Conservation (phyloP, 2,329 filamentous ascomycete genomes). For the Tolypocladium paradoxum region DNA sequence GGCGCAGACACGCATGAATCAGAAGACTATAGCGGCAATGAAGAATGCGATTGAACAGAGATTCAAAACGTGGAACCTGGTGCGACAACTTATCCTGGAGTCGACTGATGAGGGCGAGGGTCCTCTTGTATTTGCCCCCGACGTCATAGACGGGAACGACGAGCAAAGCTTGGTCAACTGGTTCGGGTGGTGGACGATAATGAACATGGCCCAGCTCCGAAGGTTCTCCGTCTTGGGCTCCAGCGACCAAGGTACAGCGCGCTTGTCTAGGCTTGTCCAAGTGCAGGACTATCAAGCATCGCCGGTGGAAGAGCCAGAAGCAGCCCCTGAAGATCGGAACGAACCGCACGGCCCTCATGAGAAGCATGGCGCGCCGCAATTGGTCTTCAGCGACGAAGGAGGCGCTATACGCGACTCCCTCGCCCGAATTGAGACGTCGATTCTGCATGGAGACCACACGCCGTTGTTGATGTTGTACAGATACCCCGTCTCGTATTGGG, state of each 20-base stretch:
- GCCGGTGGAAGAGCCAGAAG: slow-evolving; percentile 24
- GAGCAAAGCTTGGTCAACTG: slow-evolving; percentile 53
- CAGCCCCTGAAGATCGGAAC: slow-evolving; percentile 10
- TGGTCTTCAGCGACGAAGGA: slow-evolving; percentile 1
- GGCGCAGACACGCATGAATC: background rate
- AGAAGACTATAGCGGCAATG: background rate
- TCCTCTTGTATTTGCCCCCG: slow-evolving; percentile 34
- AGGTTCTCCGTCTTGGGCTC: slow-evolving; percentile 47
- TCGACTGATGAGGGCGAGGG: slow-evolving; percentile 6
- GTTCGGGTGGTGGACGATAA: slow-evolving; percentile 48
- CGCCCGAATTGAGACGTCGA: background rate
- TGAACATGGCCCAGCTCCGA: slow-evolving; percentile 38
- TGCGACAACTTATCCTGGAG: slow-evolving; percentile 9
- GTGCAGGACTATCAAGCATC: slow-evolving; percentile 19
- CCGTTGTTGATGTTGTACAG: slow-evolving; percentile 22
- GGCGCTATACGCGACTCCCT: background rate
- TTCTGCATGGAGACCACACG: slow-evolving; percentile 1
- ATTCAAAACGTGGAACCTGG: slow-evolving; percentile 11
- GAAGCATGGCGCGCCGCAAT: background rate
- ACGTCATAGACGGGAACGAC: slow-evolving; percentile 42
- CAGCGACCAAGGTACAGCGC: slow-evolving; percentile 6
- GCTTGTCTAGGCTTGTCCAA: slow-evolving; percentile 13
- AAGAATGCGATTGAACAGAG: slow-evolving; percentile 8
- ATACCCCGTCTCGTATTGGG: slow-evolving; percentile 30
- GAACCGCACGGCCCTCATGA: background rate